Evolutionary conservation across 2,329 filamentous ascomycete genomes (phyloP).

Genomic region (Dothistroma septosporum): DNA sequence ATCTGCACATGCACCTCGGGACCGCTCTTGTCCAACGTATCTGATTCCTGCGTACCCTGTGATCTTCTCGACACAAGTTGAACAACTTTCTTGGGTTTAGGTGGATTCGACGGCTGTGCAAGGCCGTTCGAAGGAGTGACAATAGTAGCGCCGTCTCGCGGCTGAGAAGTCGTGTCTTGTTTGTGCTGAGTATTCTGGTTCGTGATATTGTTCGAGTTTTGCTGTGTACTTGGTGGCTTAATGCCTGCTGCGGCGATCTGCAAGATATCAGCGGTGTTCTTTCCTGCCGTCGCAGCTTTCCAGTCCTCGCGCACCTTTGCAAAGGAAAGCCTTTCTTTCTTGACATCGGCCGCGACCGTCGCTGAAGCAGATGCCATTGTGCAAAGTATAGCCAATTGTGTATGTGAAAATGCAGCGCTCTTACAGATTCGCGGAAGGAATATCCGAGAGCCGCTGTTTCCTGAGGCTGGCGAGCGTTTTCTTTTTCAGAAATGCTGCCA

Average conservation of each 20-base stretch:
- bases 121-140: conserved; percentile 17
- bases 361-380: conserved; percentile 32
- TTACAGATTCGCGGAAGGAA: conserved; percentile 1
- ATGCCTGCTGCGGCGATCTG: conserved; percentile 34
- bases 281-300: background rate
- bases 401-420: background rate
- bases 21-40: conserved; percentile 9
- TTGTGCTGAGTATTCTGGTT: conserved; percentile 11
- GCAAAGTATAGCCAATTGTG: conserved; percentile 17
- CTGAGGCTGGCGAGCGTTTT: conserved; percentile 31
- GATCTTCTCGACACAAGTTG: conserved; percentile 17
- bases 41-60: conserved; percentile 12
- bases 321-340: conserved; percentile 35
- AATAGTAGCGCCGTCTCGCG: conserved; percentile 20
- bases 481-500: conserved; percentile 23
- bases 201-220: conserved; percentile 12
- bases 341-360: conserved; percentile 23
- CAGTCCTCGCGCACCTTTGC: conserved; percentile 32
- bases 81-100: conserved; percentile 23
- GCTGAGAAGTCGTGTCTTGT: conserved; percentile 21
- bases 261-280: conserved; percentile 8
- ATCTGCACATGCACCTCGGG: conserved; percentile 26
- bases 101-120: conserved; percentile 7
- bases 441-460: conserved; percentile 36
- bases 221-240: conserved; percentile 26